phyloP scores from a whole-genome alignment of 2,329 filamentous ascomycete species.

The Stachybotrys chlorohalonatus region DNA sequence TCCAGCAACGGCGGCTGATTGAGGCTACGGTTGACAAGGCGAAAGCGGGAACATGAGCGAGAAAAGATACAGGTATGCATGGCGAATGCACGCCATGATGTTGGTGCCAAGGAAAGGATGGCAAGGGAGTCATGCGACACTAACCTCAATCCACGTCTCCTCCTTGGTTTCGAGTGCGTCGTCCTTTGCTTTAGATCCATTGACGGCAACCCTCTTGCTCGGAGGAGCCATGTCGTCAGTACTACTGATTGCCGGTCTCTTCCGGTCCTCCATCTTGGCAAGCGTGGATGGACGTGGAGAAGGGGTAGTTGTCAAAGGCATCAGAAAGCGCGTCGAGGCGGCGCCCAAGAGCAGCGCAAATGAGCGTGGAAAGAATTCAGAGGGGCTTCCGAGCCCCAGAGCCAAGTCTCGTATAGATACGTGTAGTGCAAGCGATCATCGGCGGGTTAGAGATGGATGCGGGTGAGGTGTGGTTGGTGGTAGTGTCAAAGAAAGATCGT shows the following conservation, averaged over 20 bases:
- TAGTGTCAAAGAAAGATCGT: neutral
- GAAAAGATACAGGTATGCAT: neutral
- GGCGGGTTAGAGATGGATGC: slow-evolving; percentile 8
- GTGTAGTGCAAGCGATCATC: slow-evolving; percentile 24
- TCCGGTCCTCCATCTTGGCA: slow-evolving; percentile 99
- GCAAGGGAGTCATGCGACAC: slow-evolving; percentile 34
- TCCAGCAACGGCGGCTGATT: slow-evolving; percentile 18
- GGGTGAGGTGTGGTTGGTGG: neutral
- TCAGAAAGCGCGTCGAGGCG: slow-evolving; percentile 48
- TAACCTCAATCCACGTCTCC: slow-evolving; percentile 56
- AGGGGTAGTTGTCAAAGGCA: slow-evolving; percentile 74
- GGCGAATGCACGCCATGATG: neutral
- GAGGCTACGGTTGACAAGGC: slow-evolving; percentile 12
- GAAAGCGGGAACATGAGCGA: slow-evolving; percentile 2
- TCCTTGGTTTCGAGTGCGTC: slow-evolving; percentile 47
- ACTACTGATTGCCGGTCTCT: slow-evolving; percentile 77
- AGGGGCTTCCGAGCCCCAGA: slow-evolving; percentile 20
- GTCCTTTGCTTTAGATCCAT: slow-evolving; percentile 57
- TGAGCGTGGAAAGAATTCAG: slow-evolving; percentile 25
- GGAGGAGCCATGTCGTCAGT: slow-evolving; percentile 79
- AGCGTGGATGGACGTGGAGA: slow-evolving; percentile 72
- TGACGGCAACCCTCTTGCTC: slow-evolving; percentile 84
- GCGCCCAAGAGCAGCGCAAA: slow-evolving; percentile 23
- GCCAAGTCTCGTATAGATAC: slow-evolving; percentile 24
- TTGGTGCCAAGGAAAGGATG: slow-evolving; percentile 7